Evolutionary conservation across 1,284 basidiomycete species (phyloP).

Genomic region (Ustilago lituana): DNA sequence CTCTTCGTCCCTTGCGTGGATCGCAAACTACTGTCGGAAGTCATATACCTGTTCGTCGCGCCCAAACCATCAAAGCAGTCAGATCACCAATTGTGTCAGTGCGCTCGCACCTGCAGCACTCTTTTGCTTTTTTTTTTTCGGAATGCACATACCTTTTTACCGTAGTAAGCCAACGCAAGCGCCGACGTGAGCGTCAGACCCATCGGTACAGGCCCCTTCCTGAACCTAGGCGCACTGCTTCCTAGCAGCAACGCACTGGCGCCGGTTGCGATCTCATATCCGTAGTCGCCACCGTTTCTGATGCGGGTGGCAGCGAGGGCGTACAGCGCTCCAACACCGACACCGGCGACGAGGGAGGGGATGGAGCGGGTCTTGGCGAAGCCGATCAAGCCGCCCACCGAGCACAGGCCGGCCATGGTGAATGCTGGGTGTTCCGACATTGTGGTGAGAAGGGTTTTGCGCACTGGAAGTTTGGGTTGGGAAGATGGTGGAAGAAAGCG

Average conservation of each 20-base stretch:
- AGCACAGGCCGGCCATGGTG: constrained; percentile 79
- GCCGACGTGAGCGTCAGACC: constrained; percentile 75
- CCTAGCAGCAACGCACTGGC: constrained; percentile 80
- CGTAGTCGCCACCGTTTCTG: constrained; percentile 75
- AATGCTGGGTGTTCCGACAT: constrained; percentile 85
- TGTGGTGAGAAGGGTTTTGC: too few relatives aligned
- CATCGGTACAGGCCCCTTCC: constrained; percentile 81
- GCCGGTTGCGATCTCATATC: constrained; percentile 75
- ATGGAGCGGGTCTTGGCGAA: constrained; percentile 53
- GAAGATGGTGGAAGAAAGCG: neutral
- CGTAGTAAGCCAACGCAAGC: constrained; percentile 77
- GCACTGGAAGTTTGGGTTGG: too few relatives aligned
- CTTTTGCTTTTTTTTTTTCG: too few relatives aligned
- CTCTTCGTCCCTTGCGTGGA: too few relatives aligned
- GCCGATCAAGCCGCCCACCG: constrained; percentile 75
- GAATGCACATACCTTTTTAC: constrained; percentile 69
- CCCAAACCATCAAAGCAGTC: neutral
- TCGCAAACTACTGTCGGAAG: constrained; percentile 51
- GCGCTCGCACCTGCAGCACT: too few relatives aligned
- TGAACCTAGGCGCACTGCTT: constrained; percentile 79
- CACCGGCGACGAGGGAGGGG: constrained; percentile 81
- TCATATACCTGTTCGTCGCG: constrained; percentile 50
- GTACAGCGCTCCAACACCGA: constrained; percentile 77
- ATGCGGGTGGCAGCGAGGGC: constrained; percentile 70
- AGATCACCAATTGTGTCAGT: neutral